Evolutionary conservation across 1,139 yeast species (phyloP), one percentile per base, ranked within the genome.

Genomic region (Yamadazyma sp.): DNA sequence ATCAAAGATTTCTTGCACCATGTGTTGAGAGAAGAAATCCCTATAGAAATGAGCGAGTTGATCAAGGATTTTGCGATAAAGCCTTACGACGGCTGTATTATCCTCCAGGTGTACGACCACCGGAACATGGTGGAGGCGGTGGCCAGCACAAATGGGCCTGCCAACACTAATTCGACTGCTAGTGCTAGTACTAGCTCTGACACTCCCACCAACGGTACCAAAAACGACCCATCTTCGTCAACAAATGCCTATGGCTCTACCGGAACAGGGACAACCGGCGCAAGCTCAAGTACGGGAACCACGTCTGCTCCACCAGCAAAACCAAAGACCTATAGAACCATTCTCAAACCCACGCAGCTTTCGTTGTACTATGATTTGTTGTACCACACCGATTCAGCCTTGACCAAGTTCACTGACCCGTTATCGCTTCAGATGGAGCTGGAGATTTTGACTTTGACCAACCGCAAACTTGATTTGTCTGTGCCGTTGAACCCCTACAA

Each of bases 41-140:
- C 97, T 1, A 85, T 88, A 32, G 91, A 94, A 15, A 81, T 92
- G 58, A 81, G 91, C 51, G 98, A 91, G 61, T 86, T 91, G 15
- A 73, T 91, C 41, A 81, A 87, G 53, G 98, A 91, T 58, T 87
- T 92, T 34, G 83, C 91, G 12, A 78, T 91, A 23, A 77, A 80
- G 43, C 77, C 87, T 38, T 91, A 87, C 58, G 97, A 91, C 59
- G 97, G 98, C 0, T 87, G 95, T 56, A 68, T 91, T 31, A 87
- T 92, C 15, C 62, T 92, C 38, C 88, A 87, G 54, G 84, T 92
- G 14, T 79, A 77, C 48, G 98, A 92, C 58, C 96, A 89, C 59
- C 52, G 77, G 33, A 58, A 66, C 41, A 61, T 67, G 64, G 61
- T 64, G 17, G 25, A 4, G 15, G 12, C 33, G 5, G 25, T 27